phyloP scores from a whole-genome alignment of 2,329 filamentous ascomycete genomes.

The Trichophyton benhamiae region DNA sequence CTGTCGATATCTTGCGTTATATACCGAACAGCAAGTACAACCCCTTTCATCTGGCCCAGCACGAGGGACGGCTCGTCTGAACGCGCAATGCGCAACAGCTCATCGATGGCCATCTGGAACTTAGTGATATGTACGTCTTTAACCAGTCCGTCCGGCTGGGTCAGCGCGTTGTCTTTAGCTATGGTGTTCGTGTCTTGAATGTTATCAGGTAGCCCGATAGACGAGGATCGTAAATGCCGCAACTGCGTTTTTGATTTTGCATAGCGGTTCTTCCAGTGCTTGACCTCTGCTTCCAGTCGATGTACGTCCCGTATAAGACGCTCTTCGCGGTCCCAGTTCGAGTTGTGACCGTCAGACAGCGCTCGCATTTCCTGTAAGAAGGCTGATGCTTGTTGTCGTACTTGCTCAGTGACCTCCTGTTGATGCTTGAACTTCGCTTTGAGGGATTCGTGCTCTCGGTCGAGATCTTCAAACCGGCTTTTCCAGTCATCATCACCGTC shows the following conservation, averaged over 20 bases:
- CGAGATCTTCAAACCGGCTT: conserved; percentile 45
- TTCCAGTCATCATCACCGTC: conserved; percentile 43
- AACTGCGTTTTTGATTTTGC: conserved; percentile 79
- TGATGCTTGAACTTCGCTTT: conserved; percentile 58
- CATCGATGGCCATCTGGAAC: conserved; percentile 89
- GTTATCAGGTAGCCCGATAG: conserved; percentile 52
- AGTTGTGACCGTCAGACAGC: conserved; percentile 66
- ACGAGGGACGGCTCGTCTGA: conserved; percentile 60
- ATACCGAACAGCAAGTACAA: conserved; percentile 67
- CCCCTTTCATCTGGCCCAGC: conserved; percentile 74
- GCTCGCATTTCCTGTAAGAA: conserved; percentile 83
- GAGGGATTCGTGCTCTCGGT: conserved; percentile 53
- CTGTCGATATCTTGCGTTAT: conserved; percentile 58
- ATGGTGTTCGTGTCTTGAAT: conserved; percentile 33
- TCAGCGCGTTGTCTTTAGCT: conserved; percentile 60
- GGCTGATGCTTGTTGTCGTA: conserved; percentile 66
- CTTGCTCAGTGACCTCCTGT: conserved; percentile 72
- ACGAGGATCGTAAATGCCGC: conserved; percentile 66
- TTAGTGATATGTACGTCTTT: conserved; percentile 88
- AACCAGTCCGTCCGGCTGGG: conserved; percentile 61
- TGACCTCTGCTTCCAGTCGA: conserved; percentile 67
- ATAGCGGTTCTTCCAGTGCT: conserved; percentile 83
- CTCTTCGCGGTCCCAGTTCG: conserved; percentile 70
- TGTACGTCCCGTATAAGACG: conserved; percentile 63
- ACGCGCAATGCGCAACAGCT: conserved; percentile 67